Percentiles rank a stretch among this genome's conserved stretches.
Evolutionary conservation across 257 asterid species (phyloP).

Genomic region (Voacanga thouarsii): DNA sequence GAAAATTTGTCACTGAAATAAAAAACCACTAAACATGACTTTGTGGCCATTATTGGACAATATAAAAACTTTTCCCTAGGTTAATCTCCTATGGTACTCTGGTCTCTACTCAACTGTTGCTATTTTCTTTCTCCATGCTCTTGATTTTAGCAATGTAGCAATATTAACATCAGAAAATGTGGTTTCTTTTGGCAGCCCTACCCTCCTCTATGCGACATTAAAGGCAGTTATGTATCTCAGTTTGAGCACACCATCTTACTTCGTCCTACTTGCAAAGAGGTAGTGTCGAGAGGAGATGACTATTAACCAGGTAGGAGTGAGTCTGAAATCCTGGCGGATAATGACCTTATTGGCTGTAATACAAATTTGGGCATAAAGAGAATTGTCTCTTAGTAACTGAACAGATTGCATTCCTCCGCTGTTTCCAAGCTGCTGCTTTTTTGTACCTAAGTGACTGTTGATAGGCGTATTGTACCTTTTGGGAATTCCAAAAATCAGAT

Average conservation of each 20-base stretch:
- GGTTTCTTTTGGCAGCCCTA: constrained; percentile 56
- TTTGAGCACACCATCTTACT: constrained; percentile 95
- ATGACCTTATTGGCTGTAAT: neutral
- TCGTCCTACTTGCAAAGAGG: constrained; percentile 99
- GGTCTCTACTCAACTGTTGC: neutral
- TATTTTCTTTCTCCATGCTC: neutral
- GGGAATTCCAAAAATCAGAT: neutral
- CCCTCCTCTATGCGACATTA: constrained; percentile 91
- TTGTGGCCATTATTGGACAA: neutral
- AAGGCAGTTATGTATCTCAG: constrained; percentile 94
- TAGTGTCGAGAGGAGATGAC: constrained; percentile 93
- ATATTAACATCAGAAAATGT: neutral
- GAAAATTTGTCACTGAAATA: neutral
- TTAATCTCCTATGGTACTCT: neutral
- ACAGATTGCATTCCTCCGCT: neutral
- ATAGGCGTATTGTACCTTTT: neutral
- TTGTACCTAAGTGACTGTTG: neutral
- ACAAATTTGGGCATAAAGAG: neutral
- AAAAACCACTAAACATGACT: neutral
- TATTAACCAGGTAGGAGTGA: constrained; percentile 37
- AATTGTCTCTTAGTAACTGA: neutral
- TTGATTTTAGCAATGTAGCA: neutral
- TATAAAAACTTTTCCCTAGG: neutral
- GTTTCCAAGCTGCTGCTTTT: neutral
- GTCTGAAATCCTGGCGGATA: neutral